Percentiles rank a stretch among this genome's conserved stretches.
Evolutionary conservation across 306 rosid species (phyloP).

Genomic region (Fagus sylvatica): DNA sequence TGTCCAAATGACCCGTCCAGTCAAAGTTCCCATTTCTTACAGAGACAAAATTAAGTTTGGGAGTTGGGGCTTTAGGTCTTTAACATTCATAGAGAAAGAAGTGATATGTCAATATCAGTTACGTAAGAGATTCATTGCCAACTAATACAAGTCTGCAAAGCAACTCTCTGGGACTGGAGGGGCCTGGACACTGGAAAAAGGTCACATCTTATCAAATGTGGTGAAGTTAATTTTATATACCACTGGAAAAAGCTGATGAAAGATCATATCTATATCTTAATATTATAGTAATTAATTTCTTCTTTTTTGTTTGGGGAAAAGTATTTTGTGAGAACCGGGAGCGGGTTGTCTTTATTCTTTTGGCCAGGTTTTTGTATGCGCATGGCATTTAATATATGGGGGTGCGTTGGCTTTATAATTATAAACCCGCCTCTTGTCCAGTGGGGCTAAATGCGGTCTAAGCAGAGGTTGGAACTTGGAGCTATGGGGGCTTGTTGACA

Average conservation of each 20-base stretch:
- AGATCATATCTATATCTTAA: not conserved
- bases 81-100: not conserved
- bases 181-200: not conserved
- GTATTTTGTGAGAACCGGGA: not conserved
- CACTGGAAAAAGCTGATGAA: not conserved
- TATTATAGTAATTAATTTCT: not conserved
- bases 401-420: constrained; percentile 22
- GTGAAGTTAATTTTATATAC: not conserved
- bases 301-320: not conserved
- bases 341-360: not conserved
- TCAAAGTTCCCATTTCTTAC: not conserved
- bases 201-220: not conserved
- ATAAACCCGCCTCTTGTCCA: constrained; percentile 29
- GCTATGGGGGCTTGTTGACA: constrained; percentile 41
- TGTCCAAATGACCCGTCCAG: not conserved
- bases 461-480: constrained; percentile 71
- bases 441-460: constrained; percentile 27
- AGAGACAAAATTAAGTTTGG: not conserved
- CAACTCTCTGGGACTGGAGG: not conserved
- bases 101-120: constrained; percentile 30
- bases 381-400: constrained; percentile 23
- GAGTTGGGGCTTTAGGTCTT: not conserved
- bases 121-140: constrained; percentile 21
- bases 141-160: not conserved
- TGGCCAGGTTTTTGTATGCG: constrained; percentile 13